Evolutionary conservation across 129 eudicot genomes (phyloP).

Genomic region (Lonicera japonica): DNA sequence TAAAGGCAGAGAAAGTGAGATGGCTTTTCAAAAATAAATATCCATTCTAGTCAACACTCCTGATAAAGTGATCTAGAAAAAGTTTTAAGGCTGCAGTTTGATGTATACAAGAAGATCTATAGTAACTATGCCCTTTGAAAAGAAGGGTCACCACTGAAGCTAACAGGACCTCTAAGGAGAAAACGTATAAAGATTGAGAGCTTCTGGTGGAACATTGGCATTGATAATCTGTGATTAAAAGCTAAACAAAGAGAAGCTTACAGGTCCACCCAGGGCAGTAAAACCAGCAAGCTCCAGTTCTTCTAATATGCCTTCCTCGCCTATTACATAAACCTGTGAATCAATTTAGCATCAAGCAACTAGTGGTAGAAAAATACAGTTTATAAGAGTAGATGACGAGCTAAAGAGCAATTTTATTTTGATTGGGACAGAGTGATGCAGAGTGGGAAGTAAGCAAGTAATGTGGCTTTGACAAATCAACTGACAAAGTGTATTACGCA

Average conservation of each 20-base stretch:
- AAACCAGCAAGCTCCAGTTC: slow-evolving; percentile 93
- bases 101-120: neutral
- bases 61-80: neutral
- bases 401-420: neutral
- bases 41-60: no score
- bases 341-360: slow-evolving; percentile 7
- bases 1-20: neutral
- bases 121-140: slow-evolving; percentile 2
- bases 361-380: neutral
- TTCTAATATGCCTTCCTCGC: slow-evolving; percentile 85
- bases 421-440: neutral
- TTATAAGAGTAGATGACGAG: neutral
- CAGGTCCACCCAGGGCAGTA: slow-evolving; percentile 84
- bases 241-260: slow-evolving; percentile 23
- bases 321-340: slow-evolving; percentile 80
- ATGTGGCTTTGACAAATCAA: neutral
- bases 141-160: neutral
- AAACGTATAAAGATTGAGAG: neutral
- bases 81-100: neutral
- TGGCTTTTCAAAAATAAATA: no score
- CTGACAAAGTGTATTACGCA: neutral
- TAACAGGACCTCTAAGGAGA: slow-evolving; percentile 1
- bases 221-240: neutral
- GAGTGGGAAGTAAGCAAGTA: neutral
- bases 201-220: neutral